Evolutionary conservation across 257 asterid species (phyloP), one percentile per base, ranked within the genome.

Genomic region (Asclepias syriaca): DNA sequence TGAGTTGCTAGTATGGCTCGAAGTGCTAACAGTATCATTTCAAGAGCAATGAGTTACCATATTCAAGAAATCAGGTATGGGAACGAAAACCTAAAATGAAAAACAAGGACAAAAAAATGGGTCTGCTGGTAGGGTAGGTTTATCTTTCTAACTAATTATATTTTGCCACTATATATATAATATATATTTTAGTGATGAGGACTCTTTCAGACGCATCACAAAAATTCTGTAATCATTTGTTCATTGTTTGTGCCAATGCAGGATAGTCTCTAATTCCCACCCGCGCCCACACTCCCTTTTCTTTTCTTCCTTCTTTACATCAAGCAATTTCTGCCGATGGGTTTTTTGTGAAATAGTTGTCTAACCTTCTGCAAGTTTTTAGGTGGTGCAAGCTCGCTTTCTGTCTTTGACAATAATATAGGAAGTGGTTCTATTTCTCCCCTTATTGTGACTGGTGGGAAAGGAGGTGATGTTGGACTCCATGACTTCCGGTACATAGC

Each of bases 401-500:
- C 97, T 45, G 97, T 90, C 77, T 95, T 92, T 70, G 97, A 92
- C 73, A 92, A 88, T 65, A 96, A 95, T 83, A 81, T 95, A 71
- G 99, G 99, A 74, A 89, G 97, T 60, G 97, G 99, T 54, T 94
- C 98, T 37, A 82, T 94, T 64, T 94, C 99, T 65, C 98, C 97
- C 49, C 90, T 95, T 66, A 90, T 95, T 78, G 81, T 92, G 76
- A 95, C 98, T 4, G 99, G 99, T 5, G 99, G 99, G 71, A 90
- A 85, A 84, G 83, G 86, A 45, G 99, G 98, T 72, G 97, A 95
- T 84, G 90, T 95, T 71, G 99, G 99, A 79, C 94, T 95, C 75
- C 99, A 95, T 65, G 99, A 95, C 83, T 92, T 95, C 79, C 97
- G 99, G 57, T 95, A 92, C 84, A 92, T 95, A 86, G 99, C 98